Conservation (phyloP, 768 basidiomycete genomes). For the Auricularia sp. region DNA sequence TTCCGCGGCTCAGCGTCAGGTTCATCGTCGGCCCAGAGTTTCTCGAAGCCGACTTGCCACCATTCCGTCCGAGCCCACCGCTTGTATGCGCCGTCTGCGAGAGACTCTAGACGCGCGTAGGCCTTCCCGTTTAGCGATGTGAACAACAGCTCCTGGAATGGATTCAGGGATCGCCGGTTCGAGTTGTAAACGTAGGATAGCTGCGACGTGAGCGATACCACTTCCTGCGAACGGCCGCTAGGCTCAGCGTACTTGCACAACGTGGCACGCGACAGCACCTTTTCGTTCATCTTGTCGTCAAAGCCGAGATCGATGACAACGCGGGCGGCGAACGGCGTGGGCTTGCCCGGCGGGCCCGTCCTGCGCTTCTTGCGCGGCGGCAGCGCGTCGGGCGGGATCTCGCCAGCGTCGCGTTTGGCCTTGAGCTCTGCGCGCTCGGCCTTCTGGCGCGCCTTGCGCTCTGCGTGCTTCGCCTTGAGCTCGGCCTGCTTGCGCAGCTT, state of each 20-base stretch:
- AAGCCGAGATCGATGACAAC: constrained; percentile 85
- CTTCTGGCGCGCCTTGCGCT: constrained; percentile 64
- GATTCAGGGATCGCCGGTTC: constrained; percentile 62
- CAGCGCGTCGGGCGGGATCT: constrained; percentile 18
- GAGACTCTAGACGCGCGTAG: constrained; percentile 49
- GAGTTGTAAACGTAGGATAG: constrained; percentile 85
- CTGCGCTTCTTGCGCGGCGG: constrained; percentile 37
- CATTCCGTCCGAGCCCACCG: constrained; percentile 79
- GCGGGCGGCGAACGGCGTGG: constrained; percentile 44
- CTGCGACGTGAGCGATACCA: constrained; percentile 81
- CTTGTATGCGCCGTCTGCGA: constrained; percentile 58
- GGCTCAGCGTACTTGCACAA: too few relatives aligned
- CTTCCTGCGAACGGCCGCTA: constrained; percentile 48
- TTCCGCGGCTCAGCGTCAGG: constrained; percentile 1
- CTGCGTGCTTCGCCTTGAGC: constrained; percentile 40
- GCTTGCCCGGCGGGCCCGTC: constrained; percentile 23
- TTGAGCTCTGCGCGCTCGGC: constrained; percentile 55
- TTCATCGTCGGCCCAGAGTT: constrained; percentile 41
- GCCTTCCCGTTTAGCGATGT: constrained; percentile 73
- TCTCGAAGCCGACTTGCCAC: constrained; percentile 69
- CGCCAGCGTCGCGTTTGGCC: constrained; percentile 56
- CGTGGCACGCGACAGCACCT: constrained; percentile 41
- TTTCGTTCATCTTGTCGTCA: constrained; percentile 87
- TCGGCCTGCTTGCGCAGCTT: not conserved
- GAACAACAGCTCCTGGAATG: constrained; percentile 66